phyloP scores from a whole-genome alignment of 2,329 filamentous ascomycete species.

The Trichoderma sp. region DNA sequence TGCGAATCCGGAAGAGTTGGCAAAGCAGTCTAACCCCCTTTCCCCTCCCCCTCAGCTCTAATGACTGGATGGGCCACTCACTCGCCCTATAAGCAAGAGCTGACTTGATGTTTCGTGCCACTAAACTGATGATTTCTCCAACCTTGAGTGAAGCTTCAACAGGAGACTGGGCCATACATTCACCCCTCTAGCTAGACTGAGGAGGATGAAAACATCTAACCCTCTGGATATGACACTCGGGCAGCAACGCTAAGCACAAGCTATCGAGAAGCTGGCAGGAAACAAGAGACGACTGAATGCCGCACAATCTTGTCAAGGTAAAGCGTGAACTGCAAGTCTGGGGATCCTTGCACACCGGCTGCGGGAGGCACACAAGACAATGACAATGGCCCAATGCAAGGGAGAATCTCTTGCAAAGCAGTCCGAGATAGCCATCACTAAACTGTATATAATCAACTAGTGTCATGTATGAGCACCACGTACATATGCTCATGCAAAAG shows the following conservation, averaged over 20 bases:
- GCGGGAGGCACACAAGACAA: conserved; percentile 1
- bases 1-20: not conserved
- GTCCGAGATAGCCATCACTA: not conserved
- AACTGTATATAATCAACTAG: not conserved
- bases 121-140: not conserved
- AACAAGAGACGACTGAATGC: not conserved
- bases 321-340: not conserved
- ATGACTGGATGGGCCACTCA: not conserved
- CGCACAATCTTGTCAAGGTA: not conserved
- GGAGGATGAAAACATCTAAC: not conserved
- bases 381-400: not conserved
- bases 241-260: not conserved
- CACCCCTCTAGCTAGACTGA: not conserved
- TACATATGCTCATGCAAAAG: not conserved
- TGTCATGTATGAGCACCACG: not conserved
- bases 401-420: not conserved
- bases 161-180: not conserved
- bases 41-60: not conserved
- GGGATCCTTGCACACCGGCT: not conserved
- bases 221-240: not conserved
- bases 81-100: not conserved
- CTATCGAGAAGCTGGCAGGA: not conserved
- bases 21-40: not conserved
- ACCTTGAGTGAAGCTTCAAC: not conserved
- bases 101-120: not conserved